phyloP scores from a whole-genome alignment of 176 grass and related monocot genomes.

The Triticum turgidum region DNA sequence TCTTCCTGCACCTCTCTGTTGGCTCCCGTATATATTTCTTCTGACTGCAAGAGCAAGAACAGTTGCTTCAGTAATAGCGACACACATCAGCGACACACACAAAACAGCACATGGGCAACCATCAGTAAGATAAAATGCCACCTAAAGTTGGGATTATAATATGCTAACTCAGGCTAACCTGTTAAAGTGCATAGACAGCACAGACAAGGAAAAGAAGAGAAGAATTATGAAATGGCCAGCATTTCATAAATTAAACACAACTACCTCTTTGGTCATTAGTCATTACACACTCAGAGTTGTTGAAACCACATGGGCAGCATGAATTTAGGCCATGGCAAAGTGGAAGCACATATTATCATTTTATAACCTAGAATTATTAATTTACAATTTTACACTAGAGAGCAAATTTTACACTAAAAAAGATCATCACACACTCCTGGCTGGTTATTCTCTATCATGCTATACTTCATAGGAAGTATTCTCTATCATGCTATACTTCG shows the following conservation, averaged over 20 bases:
- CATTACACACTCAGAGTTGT: neutral
- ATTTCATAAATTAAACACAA: neutral
- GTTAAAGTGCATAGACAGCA: neutral
- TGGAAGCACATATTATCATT: neutral
- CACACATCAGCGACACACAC: neutral
- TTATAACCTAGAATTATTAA: neutral
- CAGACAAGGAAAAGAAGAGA: neutral
- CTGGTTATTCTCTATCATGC: neutral
- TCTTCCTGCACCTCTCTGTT: slow-evolving; percentile 91
- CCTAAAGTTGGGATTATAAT: neutral
- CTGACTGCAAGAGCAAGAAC: slow-evolving; percentile 44
- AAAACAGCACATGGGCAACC: neutral
- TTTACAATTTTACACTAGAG: neutral
- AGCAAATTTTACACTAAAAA: neutral
- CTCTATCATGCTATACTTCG: neutral
- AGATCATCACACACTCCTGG: neutral
- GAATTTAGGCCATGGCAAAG: neutral
- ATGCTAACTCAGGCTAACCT: neutral
- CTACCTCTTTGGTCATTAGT: neutral
- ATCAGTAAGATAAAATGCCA: neutral
- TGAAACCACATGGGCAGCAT: neutral
- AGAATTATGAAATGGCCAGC: neutral
- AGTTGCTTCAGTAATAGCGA: slow-evolving; percentile 8
- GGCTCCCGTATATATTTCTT: slow-evolving; percentile 87
- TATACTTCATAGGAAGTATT: neutral